Base-by-base conservation (phyloP, 2,329 filamentous ascomycete genomes). In the Colletotrichum tropicicola region DNA sequence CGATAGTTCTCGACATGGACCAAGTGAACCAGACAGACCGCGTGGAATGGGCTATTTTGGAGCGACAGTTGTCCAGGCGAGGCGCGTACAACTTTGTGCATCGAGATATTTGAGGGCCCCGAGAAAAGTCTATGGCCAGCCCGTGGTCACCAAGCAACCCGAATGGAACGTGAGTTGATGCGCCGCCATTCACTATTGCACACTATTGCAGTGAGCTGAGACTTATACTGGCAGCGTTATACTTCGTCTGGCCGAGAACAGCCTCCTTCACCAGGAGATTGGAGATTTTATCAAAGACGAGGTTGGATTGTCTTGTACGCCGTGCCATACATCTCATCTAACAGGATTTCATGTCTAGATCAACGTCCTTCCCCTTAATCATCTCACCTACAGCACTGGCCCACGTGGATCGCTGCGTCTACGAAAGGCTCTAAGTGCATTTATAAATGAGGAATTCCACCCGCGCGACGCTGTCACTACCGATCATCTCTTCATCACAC, bases 341-440 rank as follows among this genome's bases (percentile, higher is more conserved):
- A n/a, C n/a, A n/a, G n/a, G n/a, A 17, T 19, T 19, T 23, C 12
- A 41, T 27, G 5, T 19, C 6, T 17, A 69, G 68, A 19, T 61
- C 3, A 17, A 35, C 12, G 43, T 72, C 23, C 63, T 68, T 15
- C 69, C 70, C 6, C 39, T 56, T 21, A 32, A 59, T 15, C 70
- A 73, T 47, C 69, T 77, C 8, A 73, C 72, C 4, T 75, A 75
- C 53, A 70, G 72, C 41, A 70, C 59, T 2, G 73, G 73, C 1
- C 72, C 74, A 2, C 68, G 68, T 6, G 73, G 73, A 8, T 74
- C 71, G 1, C 57, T 65, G 2, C 72, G 73, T 52, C 69, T 75
- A 6, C 67, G 68, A 27, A 49, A 51, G 8, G 69, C 70, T 5
- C 64, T 70, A n/a, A 72, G 70, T 2, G 10, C 48, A 9, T 72